Percentiles rank a stretch among this genome's conserved stretches.
phyloP scores from a whole-genome alignment of 1,139 yeast species.

The Diutina ranongensis region DNA sequence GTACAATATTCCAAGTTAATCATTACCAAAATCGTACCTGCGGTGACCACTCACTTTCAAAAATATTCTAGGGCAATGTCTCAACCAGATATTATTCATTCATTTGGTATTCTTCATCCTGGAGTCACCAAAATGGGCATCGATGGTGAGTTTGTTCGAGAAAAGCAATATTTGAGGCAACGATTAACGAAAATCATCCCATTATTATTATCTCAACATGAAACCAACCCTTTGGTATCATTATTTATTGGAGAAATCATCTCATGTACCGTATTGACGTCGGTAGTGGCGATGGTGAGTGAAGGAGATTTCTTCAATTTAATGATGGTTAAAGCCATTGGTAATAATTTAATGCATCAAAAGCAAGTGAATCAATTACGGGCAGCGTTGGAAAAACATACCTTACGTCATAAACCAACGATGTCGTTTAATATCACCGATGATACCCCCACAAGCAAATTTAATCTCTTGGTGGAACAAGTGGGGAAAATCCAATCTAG shows the following conservation, averaged over 20 bases:
- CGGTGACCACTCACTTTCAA: conserved; percentile 52
- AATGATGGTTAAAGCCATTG: conserved; percentile 46
- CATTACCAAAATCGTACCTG: conserved; percentile 50
- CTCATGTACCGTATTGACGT: conserved; percentile 35
- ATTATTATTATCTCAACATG: conserved; percentile 35
- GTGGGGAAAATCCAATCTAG: conserved; percentile 48
- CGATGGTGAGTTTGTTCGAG: conserved; percentile 23
- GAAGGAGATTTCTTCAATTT: conserved; percentile 76
- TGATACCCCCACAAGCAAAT: not conserved
- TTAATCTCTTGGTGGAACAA: not conserved
- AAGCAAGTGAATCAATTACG: conserved; percentile 66
- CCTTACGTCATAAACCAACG: conserved; percentile 16
- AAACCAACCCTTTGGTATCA: conserved; percentile 38
- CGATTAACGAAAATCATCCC: conserved; percentile 38
- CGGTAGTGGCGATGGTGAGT: conserved; percentile 42
- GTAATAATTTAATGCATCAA: conserved; percentile 60
- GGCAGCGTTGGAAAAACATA: conserved; percentile 58
- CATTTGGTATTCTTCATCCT: conserved; percentile 42
- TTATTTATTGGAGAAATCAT: conserved; percentile 54
- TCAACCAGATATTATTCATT: not conserved
- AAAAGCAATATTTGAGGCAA: conserved; percentile 40
- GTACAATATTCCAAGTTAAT: conserved; percentile 48
- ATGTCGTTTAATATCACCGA: not conserved
- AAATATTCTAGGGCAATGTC: conserved; percentile 7
- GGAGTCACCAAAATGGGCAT: conserved; percentile 34